Evolutionary conservation across 345 rosid species (phyloP), one percentile per base, ranked within the genome.

Genomic region (Anacardium occidentale): DNA sequence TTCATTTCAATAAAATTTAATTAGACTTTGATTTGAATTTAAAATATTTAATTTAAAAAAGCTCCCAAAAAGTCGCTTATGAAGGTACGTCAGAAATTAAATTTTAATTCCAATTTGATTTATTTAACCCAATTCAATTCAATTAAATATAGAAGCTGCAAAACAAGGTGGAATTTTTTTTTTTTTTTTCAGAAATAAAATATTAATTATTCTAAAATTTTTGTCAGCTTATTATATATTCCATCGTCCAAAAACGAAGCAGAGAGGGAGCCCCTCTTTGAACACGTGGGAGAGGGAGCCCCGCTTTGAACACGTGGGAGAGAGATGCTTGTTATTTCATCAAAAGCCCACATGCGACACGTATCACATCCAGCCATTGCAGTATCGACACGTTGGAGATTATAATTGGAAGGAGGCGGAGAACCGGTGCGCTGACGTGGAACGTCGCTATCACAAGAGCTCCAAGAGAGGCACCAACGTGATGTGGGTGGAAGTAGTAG

Each of bases 361-460:
- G 80, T 75, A 64, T 54, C 71, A 9, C n/a, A 42, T 20, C 7
- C 1, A 37, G 20, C 58, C 25, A 26, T 26, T 26, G 13, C 1
- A 21, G n/a, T n/a, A 25, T 12, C 8, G 61, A 74, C 84, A 79
- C 83, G 81, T 78, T 29, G 60, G 32, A 0, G 0, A 15, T 1
- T 29, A 0, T 29, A 1, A 81, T 77, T 79, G 75, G 86, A 2
- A 17, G 14, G 53, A 6, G 67, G 0, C 37, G 0, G 60, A 18
- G 80, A 67, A 74, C 61, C 62, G 77, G 77, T 79, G 77, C 66
- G 78, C 82, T 81, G 85, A 85, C 81, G 85, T 74, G 81, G 64
- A 51, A 64, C 62, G 78, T 85, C 79, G 79, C 69, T 67, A 8
- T 77, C 74, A 74, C 56, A 73, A 75, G 59, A 58, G 65, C 18